Evolutionary conservation across 306 rosid species (phyloP).

Genomic region (Vicia faba): DNA sequence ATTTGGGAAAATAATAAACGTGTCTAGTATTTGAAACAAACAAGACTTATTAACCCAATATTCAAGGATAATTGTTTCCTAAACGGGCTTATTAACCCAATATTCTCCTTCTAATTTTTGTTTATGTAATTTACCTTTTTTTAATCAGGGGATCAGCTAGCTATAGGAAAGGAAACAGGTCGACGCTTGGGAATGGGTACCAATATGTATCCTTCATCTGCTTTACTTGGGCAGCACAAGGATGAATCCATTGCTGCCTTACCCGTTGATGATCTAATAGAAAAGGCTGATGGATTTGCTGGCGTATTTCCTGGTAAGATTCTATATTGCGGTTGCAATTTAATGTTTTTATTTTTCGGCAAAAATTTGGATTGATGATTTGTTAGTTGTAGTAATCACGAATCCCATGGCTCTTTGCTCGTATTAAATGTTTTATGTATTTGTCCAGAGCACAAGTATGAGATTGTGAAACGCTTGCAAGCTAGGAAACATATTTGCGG

Average conservation of each 20-base stretch:
- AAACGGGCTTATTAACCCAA: not conserved
- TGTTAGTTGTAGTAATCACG: not conserved
- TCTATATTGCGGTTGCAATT: slow-evolving; percentile 16
- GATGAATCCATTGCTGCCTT: slow-evolving; percentile 90
- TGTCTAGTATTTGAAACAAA: not conserved
- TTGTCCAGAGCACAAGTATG: slow-evolving; percentile 89
- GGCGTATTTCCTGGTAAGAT: slow-evolving; percentile 93
- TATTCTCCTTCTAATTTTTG: slow-evolving; percentile 16
- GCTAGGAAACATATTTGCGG: slow-evolving; percentile 98
- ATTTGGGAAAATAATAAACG: not conserved
- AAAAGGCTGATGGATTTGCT: slow-evolving; percentile 97
- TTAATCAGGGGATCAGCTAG: slow-evolving; percentile 87
- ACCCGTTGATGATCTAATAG: slow-evolving; percentile 89
- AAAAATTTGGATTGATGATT: slow-evolving; percentile 10
- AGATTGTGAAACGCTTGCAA: slow-evolving; percentile 98
- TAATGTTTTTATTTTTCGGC: slow-evolving; percentile 18
- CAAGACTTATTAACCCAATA: not conserved
- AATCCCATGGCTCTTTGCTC: slow-evolving; percentile 31
- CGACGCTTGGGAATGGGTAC: slow-evolving; percentile 99
- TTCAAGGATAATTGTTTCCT: no score
- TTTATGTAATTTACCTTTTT: slow-evolving; percentile 25
- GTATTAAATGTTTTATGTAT: slow-evolving; percentile 28
- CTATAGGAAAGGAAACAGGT: slow-evolving; percentile 98
- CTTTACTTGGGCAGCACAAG: slow-evolving; percentile 90
- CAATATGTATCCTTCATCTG: slow-evolving; percentile 98